Base-by-base conservation (phyloP, 1,139 yeast species). In the Hyphopichia pseudoburtonii region DNA sequence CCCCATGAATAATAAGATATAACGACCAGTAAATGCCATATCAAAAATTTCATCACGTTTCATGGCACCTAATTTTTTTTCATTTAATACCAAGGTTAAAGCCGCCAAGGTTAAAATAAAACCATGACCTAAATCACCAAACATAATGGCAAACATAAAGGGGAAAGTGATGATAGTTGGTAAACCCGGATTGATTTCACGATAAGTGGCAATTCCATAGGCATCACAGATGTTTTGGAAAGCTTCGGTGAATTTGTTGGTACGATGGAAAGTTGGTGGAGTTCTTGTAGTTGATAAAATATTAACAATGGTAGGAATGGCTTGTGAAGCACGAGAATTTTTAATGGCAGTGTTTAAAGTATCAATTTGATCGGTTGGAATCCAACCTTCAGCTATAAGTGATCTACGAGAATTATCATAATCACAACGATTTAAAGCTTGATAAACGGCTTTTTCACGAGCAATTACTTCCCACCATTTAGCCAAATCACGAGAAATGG, bases 51-150 rank as follows among this genome's bases (percentile, higher is more conserved):
- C 99, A 57, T 88, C 97, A 51, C 89, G 81, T 48, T 82, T 76
- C 76, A 81, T 74, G 37, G 74, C 71, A 15, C 75, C 83, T 43
- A 92, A 74, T 36, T 66, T 65, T 39, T 63, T 62, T 62, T 92
- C 98, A 52, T 83, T 82, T 35, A 75, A 49, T 12, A 92, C 89
- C 51, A 92, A 66, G 31, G 72, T 70, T 24, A 80, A 58, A 7
- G 95, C 95, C 9, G 86, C 90, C 46, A 87, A 60, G 32, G 82
- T 68, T 51, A 94, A 71, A 43, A 94, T 76, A 38, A 88, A 69
- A 14, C 98, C 98, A 60, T 92, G 99, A 3, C 99, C 99, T 44
- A 90, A 64, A 66, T 92, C 99, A 63, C 98, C 99, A 73, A 92
- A 92, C 99, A 92, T 92, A 50, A 94, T 86, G 26, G 98, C 97